phyloP scores from a whole-genome alignment of 495 filamentous ascomycete genomes.

The Neurospora sp. region DNA sequence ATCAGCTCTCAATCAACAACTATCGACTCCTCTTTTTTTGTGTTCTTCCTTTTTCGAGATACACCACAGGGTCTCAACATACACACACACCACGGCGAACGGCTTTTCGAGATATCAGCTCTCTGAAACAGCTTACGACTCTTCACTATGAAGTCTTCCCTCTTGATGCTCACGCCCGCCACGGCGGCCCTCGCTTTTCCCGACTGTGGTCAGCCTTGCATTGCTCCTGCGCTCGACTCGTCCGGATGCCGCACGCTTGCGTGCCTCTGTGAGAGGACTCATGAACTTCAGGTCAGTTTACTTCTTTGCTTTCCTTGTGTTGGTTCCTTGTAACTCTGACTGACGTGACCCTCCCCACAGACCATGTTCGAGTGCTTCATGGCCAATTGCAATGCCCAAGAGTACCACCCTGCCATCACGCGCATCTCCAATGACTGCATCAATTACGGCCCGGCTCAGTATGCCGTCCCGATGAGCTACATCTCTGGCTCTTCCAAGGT shows the following conservation, averaged over 20 bases:
- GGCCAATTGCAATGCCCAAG: conserved; percentile 15
- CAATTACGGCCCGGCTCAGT: conserved; percentile 31
- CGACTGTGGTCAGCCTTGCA: conserved; percentile 7
- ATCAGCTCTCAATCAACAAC: not conserved
- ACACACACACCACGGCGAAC: not conserved
- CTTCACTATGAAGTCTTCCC: conserved; percentile 13
- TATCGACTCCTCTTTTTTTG: not conserved
- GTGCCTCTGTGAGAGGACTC: conserved; percentile 8
- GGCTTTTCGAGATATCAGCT: not conserved
- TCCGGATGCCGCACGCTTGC: conserved; percentile 1
- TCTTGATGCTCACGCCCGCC: conserved; percentile 7
- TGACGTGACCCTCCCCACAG: conserved; percentile 3
- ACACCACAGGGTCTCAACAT: not conserved
- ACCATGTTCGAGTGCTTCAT: conserved; percentile 15
- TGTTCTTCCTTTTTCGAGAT: not conserved
- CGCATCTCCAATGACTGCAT: conserved; percentile 20
- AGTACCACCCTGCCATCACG: conserved; percentile 11
- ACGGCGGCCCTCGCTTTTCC: conserved; percentile 5
- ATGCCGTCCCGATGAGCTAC: conserved; percentile 16
- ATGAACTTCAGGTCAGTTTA: conserved; percentile 9
- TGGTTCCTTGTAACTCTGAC: not conserved
- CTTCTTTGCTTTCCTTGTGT: not conserved
- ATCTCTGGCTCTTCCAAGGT: conserved; percentile 12
- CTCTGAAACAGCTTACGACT: conserved; percentile 1
- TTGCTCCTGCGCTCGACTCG: not conserved